Base-by-base conservation (phyloP, 2,329 filamentous ascomycete species). In the Neonectria ditissima region DNA sequence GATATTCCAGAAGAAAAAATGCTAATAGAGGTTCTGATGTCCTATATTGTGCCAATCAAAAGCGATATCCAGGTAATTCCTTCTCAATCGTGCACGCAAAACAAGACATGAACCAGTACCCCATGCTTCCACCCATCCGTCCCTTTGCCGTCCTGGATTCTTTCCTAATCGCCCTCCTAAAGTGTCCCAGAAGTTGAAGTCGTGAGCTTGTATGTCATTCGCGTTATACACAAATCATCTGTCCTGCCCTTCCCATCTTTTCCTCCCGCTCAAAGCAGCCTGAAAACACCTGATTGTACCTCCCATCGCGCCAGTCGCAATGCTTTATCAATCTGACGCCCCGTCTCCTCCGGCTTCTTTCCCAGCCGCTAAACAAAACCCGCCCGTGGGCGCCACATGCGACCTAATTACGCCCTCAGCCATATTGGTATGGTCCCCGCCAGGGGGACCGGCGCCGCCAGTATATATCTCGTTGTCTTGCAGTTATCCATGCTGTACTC, bases 291-390 rank as follows among this genome's bases (percentile, higher is more conserved):
- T 26, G 32, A 56, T 59, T 62, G 59, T 63, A 65, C 65, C 34
- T 67, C 59, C 62, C 59, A 65, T 71, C 62, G 66, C 71, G 71
- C 71, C 71, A 58, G 24, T 71, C 58, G 60, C 68, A 73, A 74
- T 74, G 69, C 70, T 66, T 65, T 56, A 47, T 61, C 57, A 61
- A 68, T 64, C 70, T 57, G 22, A 45, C 28, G 5, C 32, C 18
- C 18, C 16, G 45, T 59, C 41, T 50, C 44, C 26, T 47, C 51
- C 48, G 26, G 30, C 18, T 47, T 54, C 20, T 28, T 47, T 34
- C n/a, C 30, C 34, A 22, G 32, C 30, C 41, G 18, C 52, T 28
- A 30, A 44, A 41, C n/a, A 41, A 28, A 34, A 52, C 41, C 45
- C 30, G 32, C 34, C 24, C 22, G 32, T 24, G 5, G 26, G n/a